Evolutionary conservation across 2,329 filamentous ascomycete genomes (phyloP).

Genomic region (Talaromyces sp.): DNA sequence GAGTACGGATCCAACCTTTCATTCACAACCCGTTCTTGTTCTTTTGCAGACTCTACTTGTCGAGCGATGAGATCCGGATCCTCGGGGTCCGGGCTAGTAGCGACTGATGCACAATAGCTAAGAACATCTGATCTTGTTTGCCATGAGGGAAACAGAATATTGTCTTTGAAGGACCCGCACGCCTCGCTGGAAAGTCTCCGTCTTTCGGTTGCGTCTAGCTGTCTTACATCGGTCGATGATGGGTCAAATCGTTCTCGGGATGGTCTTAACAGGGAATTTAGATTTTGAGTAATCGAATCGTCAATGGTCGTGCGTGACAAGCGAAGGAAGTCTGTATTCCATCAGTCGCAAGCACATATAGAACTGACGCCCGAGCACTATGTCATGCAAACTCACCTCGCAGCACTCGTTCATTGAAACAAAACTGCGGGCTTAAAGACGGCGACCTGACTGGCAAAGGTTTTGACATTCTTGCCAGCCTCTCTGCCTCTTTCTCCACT

Average conservation of each 20-base stretch:
- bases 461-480: conserved; percentile 32
- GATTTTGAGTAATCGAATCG: conserved; percentile 86
- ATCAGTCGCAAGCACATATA: conserved; percentile 7
- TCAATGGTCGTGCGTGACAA: conserved; percentile 79
- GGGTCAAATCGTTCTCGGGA: conserved; percentile 70
- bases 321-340: conserved; percentile 73
- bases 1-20: conserved; percentile 92
- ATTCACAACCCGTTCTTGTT: conserved; percentile 70
- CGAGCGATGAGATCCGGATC: conserved; percentile 71
- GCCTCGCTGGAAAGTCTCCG: conserved; percentile 55
- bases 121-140: conserved; percentile 74
- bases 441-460: conserved; percentile 41
- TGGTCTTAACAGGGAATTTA: conserved; percentile 82
- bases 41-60: conserved; percentile 63
- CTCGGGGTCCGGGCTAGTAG: conserved; percentile 78
- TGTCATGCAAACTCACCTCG: conserved; percentile 50
- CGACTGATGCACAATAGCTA: conserved; percentile 83
- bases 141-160: conserved; percentile 84
- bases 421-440: conserved; percentile 66
- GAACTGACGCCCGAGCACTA: neutral
- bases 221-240: conserved; percentile 62
- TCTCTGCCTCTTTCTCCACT: conserved; percentile 17
- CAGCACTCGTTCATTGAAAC: conserved; percentile 65
- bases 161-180: conserved; percentile 68
- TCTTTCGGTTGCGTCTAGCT: conserved; percentile 44